Evolutionary conservation across 2,329 filamentous ascomycete genomes (phyloP).

Genomic region (Allantophomopsis cytisporea): DNA sequence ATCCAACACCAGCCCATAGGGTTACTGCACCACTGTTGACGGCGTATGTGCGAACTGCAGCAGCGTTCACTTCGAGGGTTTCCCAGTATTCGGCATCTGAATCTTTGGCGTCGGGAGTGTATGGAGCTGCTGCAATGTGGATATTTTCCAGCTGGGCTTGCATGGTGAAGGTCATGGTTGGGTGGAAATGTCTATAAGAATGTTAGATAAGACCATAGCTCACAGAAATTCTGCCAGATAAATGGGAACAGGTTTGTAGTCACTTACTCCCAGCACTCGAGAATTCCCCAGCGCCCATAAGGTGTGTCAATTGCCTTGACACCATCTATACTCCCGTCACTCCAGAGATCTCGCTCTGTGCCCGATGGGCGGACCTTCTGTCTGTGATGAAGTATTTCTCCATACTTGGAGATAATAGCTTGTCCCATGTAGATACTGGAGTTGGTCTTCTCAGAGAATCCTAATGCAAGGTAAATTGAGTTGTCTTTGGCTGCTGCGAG

Average conservation of each 20-base stretch:
- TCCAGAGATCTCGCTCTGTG: conserved; percentile 1
- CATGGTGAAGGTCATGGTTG: conserved; percentile 2
- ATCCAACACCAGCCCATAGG: neutral
- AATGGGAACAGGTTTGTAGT: neutral
- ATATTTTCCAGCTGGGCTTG: conserved; percentile 1
- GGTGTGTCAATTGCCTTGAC: neutral
- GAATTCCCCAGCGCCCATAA: conserved; percentile 1
- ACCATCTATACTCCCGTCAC: neutral
- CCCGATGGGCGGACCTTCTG: conserved; percentile 1
- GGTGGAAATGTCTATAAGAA: neutral
- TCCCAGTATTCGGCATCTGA: neutral
- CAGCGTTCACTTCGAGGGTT: neutral
- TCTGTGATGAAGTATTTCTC: neutral
- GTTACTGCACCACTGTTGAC: conserved; percentile 1
- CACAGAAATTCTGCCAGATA: too few species aligned
- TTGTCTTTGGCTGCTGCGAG: neutral
- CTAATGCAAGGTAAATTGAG: conserved; percentile 1
- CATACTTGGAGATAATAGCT: neutral
- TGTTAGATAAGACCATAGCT: neutral
- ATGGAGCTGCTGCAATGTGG: conserved; percentile 1
- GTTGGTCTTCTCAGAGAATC: conserved; percentile 1
- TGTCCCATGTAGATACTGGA: conserved; percentile 1
- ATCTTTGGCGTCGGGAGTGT: neutral
- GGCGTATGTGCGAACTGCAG: neutral
- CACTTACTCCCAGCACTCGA: conserved; percentile 1